These are phyloP conservation scores for Suillus luteus DNA, from an alignment of 768 basidiomycete species.

Conservation along the genomic window DNA sequence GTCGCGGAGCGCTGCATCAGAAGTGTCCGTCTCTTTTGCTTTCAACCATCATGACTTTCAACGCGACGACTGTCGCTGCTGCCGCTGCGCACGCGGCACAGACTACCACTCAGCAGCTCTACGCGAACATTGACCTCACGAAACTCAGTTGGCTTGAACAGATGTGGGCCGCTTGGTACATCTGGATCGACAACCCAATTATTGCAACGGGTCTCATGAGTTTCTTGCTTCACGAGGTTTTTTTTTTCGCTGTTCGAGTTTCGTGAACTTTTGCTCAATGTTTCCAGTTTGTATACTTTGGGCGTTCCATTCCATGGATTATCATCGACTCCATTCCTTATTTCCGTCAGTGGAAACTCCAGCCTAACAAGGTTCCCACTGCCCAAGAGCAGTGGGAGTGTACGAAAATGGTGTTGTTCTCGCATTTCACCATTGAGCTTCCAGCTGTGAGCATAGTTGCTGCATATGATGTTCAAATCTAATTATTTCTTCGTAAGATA, in stretches of 20 bases:
- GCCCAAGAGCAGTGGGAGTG: conserved; percentile 90
- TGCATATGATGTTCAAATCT: not conserved
- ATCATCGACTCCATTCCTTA: conserved; percentile 94
- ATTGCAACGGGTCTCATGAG: conserved; percentile 93
- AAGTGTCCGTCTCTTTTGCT: not conserved
- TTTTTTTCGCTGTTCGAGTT: conserved; percentile 28
- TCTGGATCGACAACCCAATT: conserved; percentile 83
- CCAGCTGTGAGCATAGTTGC: conserved; percentile 62
- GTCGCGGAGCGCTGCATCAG: not conserved
- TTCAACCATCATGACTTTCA: conserved; percentile 43
- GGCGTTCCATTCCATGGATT: conserved; percentile 92
- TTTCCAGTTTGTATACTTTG: conserved; percentile 89
- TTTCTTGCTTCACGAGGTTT: conserved; percentile 91
- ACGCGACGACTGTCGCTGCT: conserved; percentile 30
- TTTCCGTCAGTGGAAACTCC: conserved; percentile 93
- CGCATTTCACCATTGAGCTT: conserved; percentile 94
- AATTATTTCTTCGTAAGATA: conserved; percentile 52
- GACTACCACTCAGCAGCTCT: conserved; percentile 45
- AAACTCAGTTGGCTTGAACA: conserved; percentile 72
- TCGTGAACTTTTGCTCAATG: not conserved
- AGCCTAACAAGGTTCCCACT: conserved; percentile 82
- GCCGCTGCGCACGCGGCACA: conserved; percentile 20
- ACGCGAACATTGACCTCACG: conserved; percentile 58
- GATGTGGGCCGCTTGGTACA: conserved; percentile 85
- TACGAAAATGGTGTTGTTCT: conserved; percentile 90